Conservation (phyloP, 331 rosid genomes). For the Stylosanthes scabra region DNA sequence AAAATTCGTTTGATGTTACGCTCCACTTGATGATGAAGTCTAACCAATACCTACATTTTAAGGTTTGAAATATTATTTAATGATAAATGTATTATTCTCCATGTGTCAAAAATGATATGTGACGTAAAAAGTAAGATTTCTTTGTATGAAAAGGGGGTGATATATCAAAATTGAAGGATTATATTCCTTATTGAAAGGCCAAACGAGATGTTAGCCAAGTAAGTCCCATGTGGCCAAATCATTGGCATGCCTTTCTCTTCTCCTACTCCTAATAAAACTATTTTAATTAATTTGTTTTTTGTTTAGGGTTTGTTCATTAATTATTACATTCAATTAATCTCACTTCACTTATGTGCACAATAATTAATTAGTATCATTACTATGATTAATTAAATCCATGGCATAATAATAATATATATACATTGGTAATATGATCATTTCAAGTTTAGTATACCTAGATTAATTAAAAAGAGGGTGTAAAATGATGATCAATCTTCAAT, state of each 20-base stretch:
- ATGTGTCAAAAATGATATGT: background rate
- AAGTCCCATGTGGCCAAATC: slow-evolving; percentile 74
- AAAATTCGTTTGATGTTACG: background rate
- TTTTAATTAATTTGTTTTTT: slow-evolving; percentile 4
- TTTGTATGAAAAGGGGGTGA: slow-evolving; percentile 27
- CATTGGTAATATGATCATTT: background rate
- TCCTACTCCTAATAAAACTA: slow-evolving; percentile 32
- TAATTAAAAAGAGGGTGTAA: slow-evolving; percentile 31
- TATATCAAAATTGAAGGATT: slow-evolving; percentile 41
- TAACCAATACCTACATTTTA: background rate
- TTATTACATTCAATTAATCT: slow-evolving; percentile 12
- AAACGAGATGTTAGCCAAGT: slow-evolving; percentile 28
- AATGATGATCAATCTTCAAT: slow-evolving; percentile 39
- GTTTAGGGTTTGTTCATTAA: slow-evolving; percentile 26
- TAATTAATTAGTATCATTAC: slow-evolving; percentile 19
- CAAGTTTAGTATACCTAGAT: background rate
- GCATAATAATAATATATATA: background rate
- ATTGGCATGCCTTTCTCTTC: slow-evolving; percentile 73
- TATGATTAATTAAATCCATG: background rate
- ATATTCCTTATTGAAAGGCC: slow-evolving; percentile 49
- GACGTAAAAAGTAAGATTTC: background rate
- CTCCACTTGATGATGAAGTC: background rate
- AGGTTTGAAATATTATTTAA: background rate
- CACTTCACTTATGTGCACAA: background rate
- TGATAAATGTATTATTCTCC: background rate